Base-by-base conservation (phyloP, 805 yeast species). In the Wickerhamiella alocasiicola region DNA sequence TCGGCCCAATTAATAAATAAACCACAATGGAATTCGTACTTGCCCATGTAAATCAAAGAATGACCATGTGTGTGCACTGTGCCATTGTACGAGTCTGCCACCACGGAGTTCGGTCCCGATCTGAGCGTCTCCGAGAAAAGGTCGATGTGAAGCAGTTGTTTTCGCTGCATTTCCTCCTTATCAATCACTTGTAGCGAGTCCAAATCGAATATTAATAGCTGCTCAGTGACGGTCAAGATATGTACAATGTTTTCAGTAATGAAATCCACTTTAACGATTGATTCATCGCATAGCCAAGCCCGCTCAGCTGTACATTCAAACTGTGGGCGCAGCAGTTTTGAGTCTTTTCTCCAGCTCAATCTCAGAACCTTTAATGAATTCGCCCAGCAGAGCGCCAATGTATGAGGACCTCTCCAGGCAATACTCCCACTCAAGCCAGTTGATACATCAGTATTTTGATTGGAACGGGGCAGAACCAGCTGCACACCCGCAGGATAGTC, bases 1-100 rank as follows among this genome's bases (percentile, higher is more conserved):
- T 80, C 87, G 0, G 78, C 82, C 94, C 85, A 83, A 49, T 69
- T 74, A 2, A 74, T 62, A 12, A 74, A 57, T 18, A 73, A 63
- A 0, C 87, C 94, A 2, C 76, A 65, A 5, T 61, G 60, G 31
- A 74, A 52, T 43, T 72, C 76, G 40, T 68, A 67, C 30, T 64
- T 61, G 0, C 80, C 80, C 38, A 77, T 49, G 1, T 74, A 42
- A 49, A 75, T 68, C 0, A 83, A 35, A 17, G 70, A 65, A 2
- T 70, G 66, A 45, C 64, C 71, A 44, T 60, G 63, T 0, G 62
- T 54, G 41, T 51, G 56, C 27, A 68, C 53, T 3, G 71, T 53
- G 37, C 37, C n/a, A 26, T 61, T 56, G 24, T 49, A 51, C 1
- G 62, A 56, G 36, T 62, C 64, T 2, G 64, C 50, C 6, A 60